Base-by-base conservation (phyloP, 177 flowering plant species). In the Vitis hybrid region DNA sequence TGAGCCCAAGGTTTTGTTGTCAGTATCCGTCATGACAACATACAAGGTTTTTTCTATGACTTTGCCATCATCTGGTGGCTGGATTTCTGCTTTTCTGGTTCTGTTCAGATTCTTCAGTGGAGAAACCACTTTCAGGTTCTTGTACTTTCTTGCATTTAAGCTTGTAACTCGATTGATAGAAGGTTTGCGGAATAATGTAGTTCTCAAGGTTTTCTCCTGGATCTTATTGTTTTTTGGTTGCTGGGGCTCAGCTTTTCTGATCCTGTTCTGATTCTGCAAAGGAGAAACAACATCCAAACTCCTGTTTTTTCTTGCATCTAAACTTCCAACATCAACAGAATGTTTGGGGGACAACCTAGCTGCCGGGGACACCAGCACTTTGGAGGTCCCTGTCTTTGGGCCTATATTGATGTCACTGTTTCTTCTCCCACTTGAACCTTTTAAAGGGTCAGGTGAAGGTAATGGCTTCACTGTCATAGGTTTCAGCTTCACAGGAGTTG, bases 11-110 rank as follows among this genome's bases (percentile, higher is more conserved):
- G 65, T 8, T 69, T 71, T 59, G 39, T 59, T 71, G 64, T 78
- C 80, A 45, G 73, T 61, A 69, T 78, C 79, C n/a, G 66, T 63
- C 71, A 73, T 59, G 57, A 83, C 61, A 62, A 80, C 82, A 75
- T 79, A 78, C 75, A 82, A 72, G 2, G 81, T 83, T 64, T 82
- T 83, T 66, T 80, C 85, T 63, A 65, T 56, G n/a, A 71, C 79
- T 34, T 49, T 67, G 29, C 77, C 77, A 59, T 45, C 48, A 39
- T 39, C 48, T 20, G 45, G 34, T 39, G 12, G 63, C 59, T 70
- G 55, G 13, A 56, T 31, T 34, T 68, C 68, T 20, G 45, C 63
- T 50, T 45, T 73, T 15, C 20, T 51, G 4, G 18, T 49, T 34
- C 18, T 52, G 45, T 70, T 77, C 45, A 71, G 78, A 65, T 63